phyloP scores from a whole-genome alignment of 1,139 yeast species.

The Scheffersomyces quercinus region DNA sequence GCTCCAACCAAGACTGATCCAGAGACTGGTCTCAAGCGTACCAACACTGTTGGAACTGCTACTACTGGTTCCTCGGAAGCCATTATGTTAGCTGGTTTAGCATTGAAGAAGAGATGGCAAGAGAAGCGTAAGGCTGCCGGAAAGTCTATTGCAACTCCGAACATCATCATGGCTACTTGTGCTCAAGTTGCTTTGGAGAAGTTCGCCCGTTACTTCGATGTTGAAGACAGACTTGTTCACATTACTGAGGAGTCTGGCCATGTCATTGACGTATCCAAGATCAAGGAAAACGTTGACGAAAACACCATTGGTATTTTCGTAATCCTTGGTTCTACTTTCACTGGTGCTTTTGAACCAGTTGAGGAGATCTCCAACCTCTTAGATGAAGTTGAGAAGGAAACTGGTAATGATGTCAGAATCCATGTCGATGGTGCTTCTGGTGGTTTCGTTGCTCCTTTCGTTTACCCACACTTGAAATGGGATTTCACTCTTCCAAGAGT shows the following conservation, averaged over 20 bases:
- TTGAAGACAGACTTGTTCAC: slow-evolving; percentile 75
- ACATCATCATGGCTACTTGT: slow-evolving; percentile 91
- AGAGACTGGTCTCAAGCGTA: slow-evolving; percentile 26
- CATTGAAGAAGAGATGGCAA: slow-evolving; percentile 90
- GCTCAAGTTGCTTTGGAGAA: slow-evolving; percentile 95
- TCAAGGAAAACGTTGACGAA: slow-evolving; percentile 73
- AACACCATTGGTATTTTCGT: slow-evolving; percentile 92
- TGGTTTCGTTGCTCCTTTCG: slow-evolving; percentile 83
- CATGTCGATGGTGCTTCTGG: slow-evolving; percentile 97
- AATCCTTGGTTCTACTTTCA: slow-evolving; percentile 87
- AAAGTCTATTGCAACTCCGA: slow-evolving; percentile 64
- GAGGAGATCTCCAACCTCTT: slow-evolving; percentile 56
- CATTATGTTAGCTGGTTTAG: slow-evolving; percentile 88
- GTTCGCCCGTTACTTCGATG: slow-evolving; percentile 92
- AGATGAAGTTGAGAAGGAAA: slow-evolving; percentile 68
- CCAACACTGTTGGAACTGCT: slow-evolving; percentile 76
- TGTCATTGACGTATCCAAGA: slow-evolving; percentile 58
- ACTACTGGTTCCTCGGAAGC: slow-evolving; percentile 96
- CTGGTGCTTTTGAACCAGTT: slow-evolving; percentile 89
- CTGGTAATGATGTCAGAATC: slow-evolving; percentile 70
- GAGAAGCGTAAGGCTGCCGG: slow-evolving; percentile 60
- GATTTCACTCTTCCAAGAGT: slow-evolving; percentile 80
- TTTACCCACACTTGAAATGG: slow-evolving; percentile 76
- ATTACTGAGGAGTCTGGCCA: slow-evolving; percentile 62
- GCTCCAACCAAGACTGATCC: slow-evolving; percentile 48